Conservation (phyloP, 2,329 filamentous ascomycete species). For the Leptodontidium sp. region DNA sequence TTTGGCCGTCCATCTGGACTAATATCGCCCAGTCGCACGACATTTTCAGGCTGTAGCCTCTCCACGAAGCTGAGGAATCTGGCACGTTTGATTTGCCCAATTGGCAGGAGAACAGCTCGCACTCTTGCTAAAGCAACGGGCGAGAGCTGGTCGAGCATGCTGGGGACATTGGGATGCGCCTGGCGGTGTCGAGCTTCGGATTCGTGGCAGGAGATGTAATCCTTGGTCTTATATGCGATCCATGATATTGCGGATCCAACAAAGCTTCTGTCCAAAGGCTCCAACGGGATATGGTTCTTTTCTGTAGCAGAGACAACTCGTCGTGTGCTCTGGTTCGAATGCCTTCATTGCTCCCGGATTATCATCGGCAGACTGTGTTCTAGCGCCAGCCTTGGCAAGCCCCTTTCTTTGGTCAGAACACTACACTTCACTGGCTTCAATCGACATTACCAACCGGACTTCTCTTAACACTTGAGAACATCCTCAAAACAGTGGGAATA, state of each 20-base stretch:
- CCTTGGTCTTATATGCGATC: slow-evolving; percentile 21
- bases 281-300: not conserved
- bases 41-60: slow-evolving; percentile 79
- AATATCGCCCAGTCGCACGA: slow-evolving; percentile 85
- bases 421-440: no score
- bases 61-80: slow-evolving; percentile 82
- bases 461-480: no score
- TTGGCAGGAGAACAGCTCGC: slow-evolving; percentile 84
- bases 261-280: slow-evolving; percentile 11
- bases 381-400: slow-evolving; percentile 1
- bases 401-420: not conserved
- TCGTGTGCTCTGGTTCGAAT: not conserved
- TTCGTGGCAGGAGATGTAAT: not conserved
- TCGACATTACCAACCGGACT: no score
- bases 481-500: no score
- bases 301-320: not conserved
- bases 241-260: slow-evolving; percentile 19
- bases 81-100: slow-evolving; percentile 84
- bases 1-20: slow-evolving; percentile 85
- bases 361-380: not conserved
- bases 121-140: slow-evolving; percentile 92
- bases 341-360: not conserved
- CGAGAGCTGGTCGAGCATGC: slow-evolving; percentile 89
- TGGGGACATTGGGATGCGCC: slow-evolving; percentile 58
- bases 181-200: slow-evolving; percentile 19